Conservation (phyloP, 768 basidiomycete genomes). For the Favolaschia claudopus region DNA sequence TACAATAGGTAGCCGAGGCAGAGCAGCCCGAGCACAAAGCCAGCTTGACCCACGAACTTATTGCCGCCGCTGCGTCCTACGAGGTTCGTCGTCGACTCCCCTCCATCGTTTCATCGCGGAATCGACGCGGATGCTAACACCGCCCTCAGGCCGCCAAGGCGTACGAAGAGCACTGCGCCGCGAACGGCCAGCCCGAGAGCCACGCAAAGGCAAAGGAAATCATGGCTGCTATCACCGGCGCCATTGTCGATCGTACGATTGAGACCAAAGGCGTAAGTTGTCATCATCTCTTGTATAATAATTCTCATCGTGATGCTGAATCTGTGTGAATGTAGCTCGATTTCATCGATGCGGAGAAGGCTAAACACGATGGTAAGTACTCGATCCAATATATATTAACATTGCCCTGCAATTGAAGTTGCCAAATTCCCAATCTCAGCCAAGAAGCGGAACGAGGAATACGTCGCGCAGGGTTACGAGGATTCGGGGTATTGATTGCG, state of each 20-base stretch:
- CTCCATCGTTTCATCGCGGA: background rate
- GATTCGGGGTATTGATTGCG: too few species aligned
- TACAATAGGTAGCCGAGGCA: too few species aligned
- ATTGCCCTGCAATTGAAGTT: too few species aligned
- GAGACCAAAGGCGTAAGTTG: constrained; percentile 12
- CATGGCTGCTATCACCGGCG: constrained; percentile 61
- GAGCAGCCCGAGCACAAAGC: constrained; percentile 55
- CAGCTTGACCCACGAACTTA: constrained; percentile 66
- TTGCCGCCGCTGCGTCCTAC: constrained; percentile 71
- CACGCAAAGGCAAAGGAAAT: constrained; percentile 68
- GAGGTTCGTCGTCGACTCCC: constrained; percentile 46
- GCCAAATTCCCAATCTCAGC: too few species aligned
- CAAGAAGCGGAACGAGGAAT: too few species aligned
- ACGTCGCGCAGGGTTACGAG: too few species aligned
- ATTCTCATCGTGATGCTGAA: too few species aligned
- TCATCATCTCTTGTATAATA: background rate
- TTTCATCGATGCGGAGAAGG: too few species aligned
- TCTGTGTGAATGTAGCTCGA: too few species aligned
- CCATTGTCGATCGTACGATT: constrained; percentile 43
- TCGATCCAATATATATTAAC: too few species aligned
- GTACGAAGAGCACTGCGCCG: constrained; percentile 59
- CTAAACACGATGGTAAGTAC: too few species aligned
- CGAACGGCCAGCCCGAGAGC: constrained; percentile 54
- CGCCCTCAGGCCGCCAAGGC: constrained; percentile 64
- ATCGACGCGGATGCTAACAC: too few species aligned